Conservation (phyloP, 2,329 filamentous ascomycete genomes). For the Alternaria hordeiaustralica region DNA sequence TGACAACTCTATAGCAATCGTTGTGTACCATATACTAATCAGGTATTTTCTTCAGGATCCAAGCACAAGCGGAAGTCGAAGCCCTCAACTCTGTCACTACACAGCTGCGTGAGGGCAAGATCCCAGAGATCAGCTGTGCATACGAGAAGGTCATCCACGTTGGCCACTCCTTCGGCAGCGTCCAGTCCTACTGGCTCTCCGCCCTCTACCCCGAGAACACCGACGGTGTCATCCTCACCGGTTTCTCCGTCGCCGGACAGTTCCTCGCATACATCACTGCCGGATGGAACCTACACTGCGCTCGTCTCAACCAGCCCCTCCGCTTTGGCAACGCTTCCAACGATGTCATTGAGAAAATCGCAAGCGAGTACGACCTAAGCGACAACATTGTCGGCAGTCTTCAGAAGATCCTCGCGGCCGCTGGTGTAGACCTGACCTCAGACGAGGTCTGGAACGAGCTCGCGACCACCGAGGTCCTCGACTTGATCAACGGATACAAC, state of each 20-base stretch:
- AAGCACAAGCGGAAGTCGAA: conserved; percentile 64
- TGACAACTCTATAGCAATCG: neutral
- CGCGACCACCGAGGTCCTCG: conserved; percentile 35
- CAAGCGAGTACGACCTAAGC: conserved; percentile 16
- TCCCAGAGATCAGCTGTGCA: conserved; percentile 51
- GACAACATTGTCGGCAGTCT: conserved; percentile 23
- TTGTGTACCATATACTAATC: neutral
- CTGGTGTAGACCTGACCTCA: conserved; percentile 18
- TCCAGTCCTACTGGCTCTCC: conserved; percentile 63
- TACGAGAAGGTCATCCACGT: conserved; percentile 62
- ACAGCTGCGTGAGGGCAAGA: conserved; percentile 54
- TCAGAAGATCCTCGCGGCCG: conserved; percentile 20
- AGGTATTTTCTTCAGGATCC: conserved; percentile 50
- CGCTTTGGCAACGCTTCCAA: conserved; percentile 46
- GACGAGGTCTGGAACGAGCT: conserved; percentile 39
- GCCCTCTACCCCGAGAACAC: conserved; percentile 60
- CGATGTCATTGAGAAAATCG: conserved; percentile 10
- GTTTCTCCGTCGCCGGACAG: conserved; percentile 59
- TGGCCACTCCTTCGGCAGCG: conserved; percentile 69
- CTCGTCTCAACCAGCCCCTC: conserved; percentile 51
- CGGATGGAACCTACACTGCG: conserved; percentile 57
- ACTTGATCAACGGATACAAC: conserved; percentile 42
- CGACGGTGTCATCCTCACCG: conserved; percentile 66
- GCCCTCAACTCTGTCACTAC: conserved; percentile 63
- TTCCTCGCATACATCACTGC: conserved; percentile 55